Conservation (phyloP, 495 filamentous ascomycete genomes). For the Hypoxylon perforatum region DNA sequence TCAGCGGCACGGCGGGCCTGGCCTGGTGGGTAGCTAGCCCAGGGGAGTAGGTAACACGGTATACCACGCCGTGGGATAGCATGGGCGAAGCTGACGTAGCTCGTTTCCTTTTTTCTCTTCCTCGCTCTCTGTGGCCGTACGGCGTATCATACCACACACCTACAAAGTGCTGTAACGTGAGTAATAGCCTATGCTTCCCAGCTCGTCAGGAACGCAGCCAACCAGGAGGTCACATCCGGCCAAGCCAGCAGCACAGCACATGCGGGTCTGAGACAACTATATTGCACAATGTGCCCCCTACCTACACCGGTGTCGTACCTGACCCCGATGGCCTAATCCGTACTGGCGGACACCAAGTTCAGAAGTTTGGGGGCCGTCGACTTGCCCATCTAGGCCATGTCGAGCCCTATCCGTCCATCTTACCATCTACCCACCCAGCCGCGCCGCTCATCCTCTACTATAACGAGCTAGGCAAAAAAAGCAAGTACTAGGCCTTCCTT, state of each 20-base stretch:
- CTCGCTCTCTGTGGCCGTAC: too few relatives aligned
- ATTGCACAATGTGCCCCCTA: background rate
- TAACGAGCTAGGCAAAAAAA: background rate
- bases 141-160: too few relatives aligned
- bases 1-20: background rate
- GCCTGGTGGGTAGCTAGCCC: background rate
- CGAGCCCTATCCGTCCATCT: background rate
- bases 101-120: too few relatives aligned
- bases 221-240: too few relatives aligned
- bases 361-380: background rate
- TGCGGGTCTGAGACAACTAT: slow-evolving; percentile 3
- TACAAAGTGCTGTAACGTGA: too few relatives aligned
- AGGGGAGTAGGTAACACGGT: too few relatives aligned
- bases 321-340: background rate
- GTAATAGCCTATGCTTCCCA: too few relatives aligned
- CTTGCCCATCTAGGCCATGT: background rate
- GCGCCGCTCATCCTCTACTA: background rate
- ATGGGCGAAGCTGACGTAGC: too few relatives aligned
- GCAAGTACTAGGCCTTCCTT: background rate
- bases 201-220: too few relatives aligned
- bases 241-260: background rate
- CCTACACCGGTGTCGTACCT: too few relatives aligned
- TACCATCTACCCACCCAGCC: background rate
- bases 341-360: background rate
- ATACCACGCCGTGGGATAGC: background rate